Conservation (phyloP, 768 basidiomycete genomes). For the Asterophora lycoperdoides region DNA sequence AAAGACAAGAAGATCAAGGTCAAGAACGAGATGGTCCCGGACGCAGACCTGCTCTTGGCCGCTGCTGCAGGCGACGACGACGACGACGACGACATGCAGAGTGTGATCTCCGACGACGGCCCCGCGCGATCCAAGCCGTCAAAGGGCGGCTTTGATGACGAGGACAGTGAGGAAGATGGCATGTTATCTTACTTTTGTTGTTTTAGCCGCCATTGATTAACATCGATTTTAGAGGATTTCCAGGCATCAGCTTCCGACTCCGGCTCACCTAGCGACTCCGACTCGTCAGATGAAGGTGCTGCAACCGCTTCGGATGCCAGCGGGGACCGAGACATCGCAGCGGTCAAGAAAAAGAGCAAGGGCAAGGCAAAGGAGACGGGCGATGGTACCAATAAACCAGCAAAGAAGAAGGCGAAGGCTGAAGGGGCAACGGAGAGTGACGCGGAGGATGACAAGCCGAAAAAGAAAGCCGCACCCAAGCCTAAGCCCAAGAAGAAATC, state of each 20-base stretch:
- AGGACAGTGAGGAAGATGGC: slow-evolving; percentile 77
- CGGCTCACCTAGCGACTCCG: slow-evolving; percentile 81
- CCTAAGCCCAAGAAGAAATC: slow-evolving; percentile 43
- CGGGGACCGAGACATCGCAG: slow-evolving; percentile 65
- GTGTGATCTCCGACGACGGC: slow-evolving; percentile 70
- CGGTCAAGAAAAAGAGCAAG: slow-evolving; percentile 36
- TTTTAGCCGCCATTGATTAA: slow-evolving; percentile 3
- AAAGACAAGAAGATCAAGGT: slow-evolving; percentile 88
- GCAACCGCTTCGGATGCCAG: slow-evolving; percentile 82
- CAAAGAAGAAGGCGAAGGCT: slow-evolving; percentile 40
- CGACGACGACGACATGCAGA: slow-evolving; percentile 82
- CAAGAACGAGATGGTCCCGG: slow-evolving; percentile 94
- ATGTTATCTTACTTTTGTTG: slow-evolving; percentile 8
- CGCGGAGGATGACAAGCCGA: slow-evolving; percentile 44
- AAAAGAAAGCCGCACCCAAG: slow-evolving; percentile 41
- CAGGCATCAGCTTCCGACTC: slow-evolving; percentile 76
- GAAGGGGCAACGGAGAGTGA: slow-evolving; percentile 38
- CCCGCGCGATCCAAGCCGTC: slow-evolving; percentile 45
- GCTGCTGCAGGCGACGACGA: slow-evolving; percentile 63
- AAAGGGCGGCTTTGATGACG: slow-evolving; percentile 58
- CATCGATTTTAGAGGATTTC: slow-evolving; percentile 71
- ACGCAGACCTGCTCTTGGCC: slow-evolving; percentile 71
- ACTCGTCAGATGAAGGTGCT: slow-evolving; percentile 64
- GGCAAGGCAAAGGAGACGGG: slow-evolving; percentile 41
- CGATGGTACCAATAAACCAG: slow-evolving; percentile 31